Conservation (phyloP, 805 yeast species). For the Pachysolen tannophilus region DNA sequence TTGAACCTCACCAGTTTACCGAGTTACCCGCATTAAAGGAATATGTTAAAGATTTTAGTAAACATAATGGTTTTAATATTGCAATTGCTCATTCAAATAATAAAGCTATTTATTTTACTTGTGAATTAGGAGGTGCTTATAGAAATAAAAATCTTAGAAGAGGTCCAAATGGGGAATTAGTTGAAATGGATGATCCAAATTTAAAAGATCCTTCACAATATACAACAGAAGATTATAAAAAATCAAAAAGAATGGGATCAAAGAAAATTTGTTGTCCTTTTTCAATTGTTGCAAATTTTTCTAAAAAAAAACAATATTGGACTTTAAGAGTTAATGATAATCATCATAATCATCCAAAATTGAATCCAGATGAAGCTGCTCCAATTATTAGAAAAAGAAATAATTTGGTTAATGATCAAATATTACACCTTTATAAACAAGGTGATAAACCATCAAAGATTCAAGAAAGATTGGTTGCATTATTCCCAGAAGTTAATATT, state of each 20-base stretch:
- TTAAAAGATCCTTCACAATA: slow-evolving; percentile 9
- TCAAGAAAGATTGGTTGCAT: slow-evolving; percentile 41
- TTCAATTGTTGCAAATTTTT: slow-evolving; percentile 49
- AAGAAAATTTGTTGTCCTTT: slow-evolving; percentile 50
- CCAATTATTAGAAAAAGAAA: slow-evolving; percentile 50
- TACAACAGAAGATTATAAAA: slow-evolving; percentile 22
- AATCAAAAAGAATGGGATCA: slow-evolving; percentile 25
- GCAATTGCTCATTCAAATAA: slow-evolving; percentile 52
- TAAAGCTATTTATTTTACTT: slow-evolving; percentile 51
- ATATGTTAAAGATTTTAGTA: slow-evolving; percentile 46
- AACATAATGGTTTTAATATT: slow-evolving; percentile 50
- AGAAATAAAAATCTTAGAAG: slow-evolving; percentile 31
- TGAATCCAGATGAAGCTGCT: slow-evolving; percentile 46
- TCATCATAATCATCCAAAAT: slow-evolving; percentile 51
- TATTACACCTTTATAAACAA: slow-evolving; percentile 41
- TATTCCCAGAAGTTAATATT: slow-evolving; percentile 44
- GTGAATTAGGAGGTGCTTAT: slow-evolving; percentile 50
- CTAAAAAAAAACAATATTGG: slow-evolving; percentile 43
- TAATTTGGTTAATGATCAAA: slow-evolving; percentile 42
- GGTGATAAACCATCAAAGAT: slow-evolving; percentile 51
- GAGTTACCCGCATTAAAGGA: slow-evolving; percentile 42
- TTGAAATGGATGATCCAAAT: slow-evolving; percentile 8
- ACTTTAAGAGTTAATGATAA: slow-evolving; percentile 44
- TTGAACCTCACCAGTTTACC: slow-evolving; percentile 44
- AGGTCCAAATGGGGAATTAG: slow-evolving; percentile 20